Conservation (phyloP, 805 yeast genomes). For the Candida wancherniae region DNA sequence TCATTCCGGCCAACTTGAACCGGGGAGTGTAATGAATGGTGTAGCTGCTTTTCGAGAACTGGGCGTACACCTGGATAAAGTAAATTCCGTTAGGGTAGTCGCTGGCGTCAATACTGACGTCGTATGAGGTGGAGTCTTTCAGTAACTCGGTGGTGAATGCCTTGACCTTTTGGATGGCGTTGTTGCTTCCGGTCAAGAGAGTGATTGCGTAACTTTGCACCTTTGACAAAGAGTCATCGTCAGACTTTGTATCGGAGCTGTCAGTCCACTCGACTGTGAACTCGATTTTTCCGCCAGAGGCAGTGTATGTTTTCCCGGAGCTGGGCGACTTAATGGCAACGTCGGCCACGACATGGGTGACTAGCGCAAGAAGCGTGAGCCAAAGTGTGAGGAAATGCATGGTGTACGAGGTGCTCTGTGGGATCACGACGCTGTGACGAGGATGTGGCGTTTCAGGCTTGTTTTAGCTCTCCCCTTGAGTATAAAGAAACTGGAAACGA, state of each 20-base stretch:
- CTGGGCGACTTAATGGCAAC: slow-evolving; percentile 42
- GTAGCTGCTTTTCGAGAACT: slow-evolving; percentile 35
- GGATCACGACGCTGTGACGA: no score
- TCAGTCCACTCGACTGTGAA: slow-evolving; percentile 45
- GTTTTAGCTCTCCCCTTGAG: not conserved
- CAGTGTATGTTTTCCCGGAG: slow-evolving; percentile 36
- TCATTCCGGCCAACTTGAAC: slow-evolving; percentile 65
- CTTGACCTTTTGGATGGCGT: slow-evolving; percentile 38
- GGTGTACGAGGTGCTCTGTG: not conserved
- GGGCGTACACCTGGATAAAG: slow-evolving; percentile 65
- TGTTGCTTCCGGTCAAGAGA: slow-evolving; percentile 66
- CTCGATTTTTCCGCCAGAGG: slow-evolving; percentile 29
- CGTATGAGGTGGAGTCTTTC: slow-evolving; percentile 26
- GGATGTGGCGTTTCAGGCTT: not conserved
- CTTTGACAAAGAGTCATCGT: slow-evolving; percentile 40
- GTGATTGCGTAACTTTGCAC: slow-evolving; percentile 45
- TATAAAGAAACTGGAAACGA: no score
- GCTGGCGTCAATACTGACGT: slow-evolving; percentile 39
- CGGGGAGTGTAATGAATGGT: slow-evolving; percentile 67
- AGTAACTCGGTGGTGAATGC: slow-evolving; percentile 22
- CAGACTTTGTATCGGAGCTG: slow-evolving; percentile 43
- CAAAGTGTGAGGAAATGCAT: slow-evolving; percentile 13
- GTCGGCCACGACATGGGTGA: slow-evolving; percentile 38
- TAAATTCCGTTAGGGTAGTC: slow-evolving; percentile 61
- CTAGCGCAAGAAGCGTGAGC: slow-evolving; percentile 8